Evolutionary conservation across 2,329 filamentous ascomycete genomes (phyloP).

Genomic region (Chaetothyriales sp.): DNA sequence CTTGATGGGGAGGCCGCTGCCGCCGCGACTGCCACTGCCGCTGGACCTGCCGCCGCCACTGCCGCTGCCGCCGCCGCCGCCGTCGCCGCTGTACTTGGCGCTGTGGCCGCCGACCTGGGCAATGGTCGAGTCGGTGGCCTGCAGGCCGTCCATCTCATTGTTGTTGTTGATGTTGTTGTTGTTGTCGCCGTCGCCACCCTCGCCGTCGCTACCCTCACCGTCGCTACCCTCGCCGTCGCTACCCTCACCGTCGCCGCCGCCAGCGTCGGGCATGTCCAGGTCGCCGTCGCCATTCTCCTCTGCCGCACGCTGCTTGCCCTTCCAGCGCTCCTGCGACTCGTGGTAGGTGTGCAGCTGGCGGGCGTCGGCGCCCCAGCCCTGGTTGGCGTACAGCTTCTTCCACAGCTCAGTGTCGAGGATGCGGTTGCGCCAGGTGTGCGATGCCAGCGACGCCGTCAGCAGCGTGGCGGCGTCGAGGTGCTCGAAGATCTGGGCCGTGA

Average conservation of each 20-base stretch:
- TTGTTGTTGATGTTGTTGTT: no score
- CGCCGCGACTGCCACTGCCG: neutral
- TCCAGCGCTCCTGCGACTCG: constrained; percentile 24
- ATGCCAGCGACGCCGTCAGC: constrained; percentile 64
- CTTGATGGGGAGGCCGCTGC: constrained; percentile 15
- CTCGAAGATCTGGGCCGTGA: constrained; percentile 77
- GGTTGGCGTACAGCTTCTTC: constrained; percentile 66
- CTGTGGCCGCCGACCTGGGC: neutral
- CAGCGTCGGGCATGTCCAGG: constrained; percentile 26
- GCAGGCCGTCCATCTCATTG: constrained; percentile 14
- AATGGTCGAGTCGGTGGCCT: neutral
- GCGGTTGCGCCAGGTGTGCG: constrained; percentile 66
- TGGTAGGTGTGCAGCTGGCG: constrained; percentile 56
- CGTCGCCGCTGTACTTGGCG: neutral
- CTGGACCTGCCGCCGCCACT: neutral
- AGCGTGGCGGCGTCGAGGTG: constrained; percentile 73
- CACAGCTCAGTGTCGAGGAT: constrained; percentile 75
- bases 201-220: constrained; percentile 30
- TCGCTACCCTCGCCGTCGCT: constrained; percentile 31
- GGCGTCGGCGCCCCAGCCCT: constrained; percentile 69
- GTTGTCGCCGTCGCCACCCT: constrained; percentile 8
- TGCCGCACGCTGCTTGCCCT: constrained; percentile 9
- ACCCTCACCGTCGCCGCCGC: constrained; percentile 34
- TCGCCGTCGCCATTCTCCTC: constrained; percentile 7
- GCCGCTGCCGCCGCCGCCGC: neutral